These are phyloP conservation scores for Elsinoe fawcettii DNA, from an alignment of 2,329 filamentous ascomycete genomes.

Conservation along the genomic window DNA sequence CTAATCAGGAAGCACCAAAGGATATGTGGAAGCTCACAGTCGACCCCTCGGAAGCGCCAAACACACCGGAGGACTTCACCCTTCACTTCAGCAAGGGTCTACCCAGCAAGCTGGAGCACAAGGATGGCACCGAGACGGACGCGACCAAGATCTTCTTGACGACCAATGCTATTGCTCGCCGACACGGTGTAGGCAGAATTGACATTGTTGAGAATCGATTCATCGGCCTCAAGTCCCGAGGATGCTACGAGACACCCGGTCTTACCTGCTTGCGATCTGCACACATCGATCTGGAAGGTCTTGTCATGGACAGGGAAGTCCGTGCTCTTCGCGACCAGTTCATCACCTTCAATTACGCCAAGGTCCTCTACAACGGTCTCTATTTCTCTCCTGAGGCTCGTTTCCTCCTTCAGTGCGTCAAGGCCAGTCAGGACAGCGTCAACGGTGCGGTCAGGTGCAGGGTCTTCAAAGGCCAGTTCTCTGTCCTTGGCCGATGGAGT, in stretches of 20 bases:
- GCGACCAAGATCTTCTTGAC: conserved; percentile 64
- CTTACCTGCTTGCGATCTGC: conserved; percentile 50
- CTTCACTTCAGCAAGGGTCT: conserved; percentile 66
- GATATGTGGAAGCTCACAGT: conserved; percentile 73
- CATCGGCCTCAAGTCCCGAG: conserved; percentile 71
- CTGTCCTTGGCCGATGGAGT: conserved; percentile 50
- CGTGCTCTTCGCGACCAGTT: conserved; percentile 64
- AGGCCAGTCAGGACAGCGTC: conserved; percentile 52
- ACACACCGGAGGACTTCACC: conserved; percentile 63
- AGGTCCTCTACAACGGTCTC: conserved; percentile 53
- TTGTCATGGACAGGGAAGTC: conserved; percentile 61
- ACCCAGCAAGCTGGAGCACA: conserved; percentile 58
- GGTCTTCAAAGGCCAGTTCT: conserved; percentile 59
- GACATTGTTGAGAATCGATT: conserved; percentile 79
- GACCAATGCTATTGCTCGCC: conserved; percentile 62
- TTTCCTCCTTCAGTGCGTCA: conserved; percentile 60
- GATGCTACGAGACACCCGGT: conserved; percentile 67
- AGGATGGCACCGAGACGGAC: conserved; percentile 54
- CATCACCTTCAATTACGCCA: conserved; percentile 56
- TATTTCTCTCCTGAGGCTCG: conserved; percentile 66
- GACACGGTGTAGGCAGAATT: conserved; percentile 68
- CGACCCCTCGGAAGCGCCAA: conserved; percentile 61
- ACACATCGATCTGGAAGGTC: conserved; percentile 56
- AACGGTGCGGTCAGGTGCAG: conserved; percentile 56
- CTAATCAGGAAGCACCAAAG: conserved; percentile 56